Base-by-base conservation (phyloP, 148 eudicot species). In the Suaeda aralocaspica region DNA sequence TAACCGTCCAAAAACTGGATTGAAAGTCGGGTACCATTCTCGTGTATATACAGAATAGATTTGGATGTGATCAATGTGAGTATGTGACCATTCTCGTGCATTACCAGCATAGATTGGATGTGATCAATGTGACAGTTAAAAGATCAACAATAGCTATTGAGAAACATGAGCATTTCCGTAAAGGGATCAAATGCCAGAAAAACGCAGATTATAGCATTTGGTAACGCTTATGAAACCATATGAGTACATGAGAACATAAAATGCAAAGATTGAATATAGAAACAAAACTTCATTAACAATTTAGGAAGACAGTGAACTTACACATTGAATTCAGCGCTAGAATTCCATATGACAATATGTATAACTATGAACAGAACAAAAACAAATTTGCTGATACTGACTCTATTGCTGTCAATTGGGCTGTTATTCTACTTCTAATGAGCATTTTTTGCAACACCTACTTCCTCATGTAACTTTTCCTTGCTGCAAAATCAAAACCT, bases 401-500 rank as follows among this genome's bases (percentile, higher is more conserved):
- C 53, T 46, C 53, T 73, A 66, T 49, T 39, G 67, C 34, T 61
- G 77, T 68, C 68, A 78, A 72, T 72, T 53, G 72, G 68, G 59
- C 66, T 68, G 64, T 34, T 78, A 73, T 63, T 68, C 81, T 73
- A 78, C 77, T 66, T 78, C 77, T 73, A 78, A 31, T 45, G 22
- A 48, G 45, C 36, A 72, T 44, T 36, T 33, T 63, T 57, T 15
- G 61, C 55, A 66, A 45, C 45, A 21, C 42, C 75, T 72, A n/a
- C 71, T 72, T 66, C 41, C 70, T 62, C 73, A n/a, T 59, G 36
- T 68, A 50, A 63, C 52, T 63, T 62, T 25, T 48, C 68, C 70
- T 75, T 41, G 52, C 74, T 73, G 77, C 77, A 78, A 69, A 73
- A 64, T 64, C 81, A 73, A 78, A 78, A 78, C 76, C 64, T 69